Conservation (phyloP, 371 early-diverging fungal genomes). For the Saksenaea oblongispora region DNA sequence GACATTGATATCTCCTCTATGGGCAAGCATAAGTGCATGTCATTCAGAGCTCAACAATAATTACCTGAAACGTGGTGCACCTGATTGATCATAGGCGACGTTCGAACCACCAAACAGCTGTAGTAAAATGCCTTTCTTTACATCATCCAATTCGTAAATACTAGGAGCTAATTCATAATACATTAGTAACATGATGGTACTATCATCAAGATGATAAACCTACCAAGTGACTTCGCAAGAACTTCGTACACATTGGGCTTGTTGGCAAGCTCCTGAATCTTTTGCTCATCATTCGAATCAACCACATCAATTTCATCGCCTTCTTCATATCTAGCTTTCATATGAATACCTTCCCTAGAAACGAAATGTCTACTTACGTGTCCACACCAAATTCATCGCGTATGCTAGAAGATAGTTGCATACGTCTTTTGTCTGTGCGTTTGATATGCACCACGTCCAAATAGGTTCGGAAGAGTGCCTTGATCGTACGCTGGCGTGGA, state of each 20-base stretch:
- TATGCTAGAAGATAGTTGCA: conserved; percentile 39
- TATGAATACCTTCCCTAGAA: background rate
- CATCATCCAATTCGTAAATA: conserved; percentile 97
- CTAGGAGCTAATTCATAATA: conserved; percentile 80
- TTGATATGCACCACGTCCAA: conserved; percentile 95
- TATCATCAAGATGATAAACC: background rate
- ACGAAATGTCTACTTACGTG: conserved; percentile 23
- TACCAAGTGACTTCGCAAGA: conserved; percentile 77
- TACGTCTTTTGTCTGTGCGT: conserved; percentile 75
- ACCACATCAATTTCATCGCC: conserved; percentile 64
- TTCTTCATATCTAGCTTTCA: conserved; percentile 53
- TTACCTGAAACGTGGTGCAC: conserved; percentile 66
- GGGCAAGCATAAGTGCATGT: background rate
- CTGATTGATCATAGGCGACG: conserved; percentile 71
- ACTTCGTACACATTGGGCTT: conserved; percentile 77
- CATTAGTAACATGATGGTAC: background rate
- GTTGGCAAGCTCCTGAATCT: conserved; percentile 63
- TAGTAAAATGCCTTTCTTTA: conserved; percentile 97
- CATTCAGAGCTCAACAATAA: background rate
- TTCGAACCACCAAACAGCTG: conserved; percentile 99
- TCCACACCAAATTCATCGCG: conserved; percentile 55
- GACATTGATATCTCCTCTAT: conserved; percentile 96
- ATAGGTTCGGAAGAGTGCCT: conserved; percentile 95
- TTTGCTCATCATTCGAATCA: conserved; percentile 62
- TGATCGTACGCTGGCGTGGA: conserved; percentile 88